Evolutionary conservation across 2,329 filamentous ascomycete genomes (phyloP), one percentile per base, ranked within the genome.

Genomic region (Aureobasidium sp.): DNA sequence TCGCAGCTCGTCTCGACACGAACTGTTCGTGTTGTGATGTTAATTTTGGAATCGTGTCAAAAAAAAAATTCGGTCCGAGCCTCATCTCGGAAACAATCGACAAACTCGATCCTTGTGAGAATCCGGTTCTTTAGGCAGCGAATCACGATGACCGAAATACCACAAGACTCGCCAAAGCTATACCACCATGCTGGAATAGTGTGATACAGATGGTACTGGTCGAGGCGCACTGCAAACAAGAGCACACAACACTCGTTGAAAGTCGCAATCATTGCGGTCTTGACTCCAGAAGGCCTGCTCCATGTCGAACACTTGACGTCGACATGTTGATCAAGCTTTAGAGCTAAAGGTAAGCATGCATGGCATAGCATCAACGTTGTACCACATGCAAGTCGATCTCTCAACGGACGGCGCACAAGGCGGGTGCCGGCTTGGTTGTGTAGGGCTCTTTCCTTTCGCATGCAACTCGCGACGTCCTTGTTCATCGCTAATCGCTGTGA

Each of bases 1-100:
- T n/a, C 13, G n/a, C 25, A 23, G 37, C 53, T 40, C n/a, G 29
- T 27, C 8, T 40, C 40, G 37, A 54, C 43, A 54, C 53, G 53
- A 57, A 43, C 46, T 45, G 29, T 46, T 37, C 54, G 54, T 58
- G 54, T 58, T 31, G n/a, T 49, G 54, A 40, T 49, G 54, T 58
- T 58, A 49, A 46, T 57, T 57, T 57, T 31, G 38, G 19, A 40
- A 25, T 37, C 40, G 42, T 57, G 54, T 47, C 33, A 46, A n/a
- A n/a, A n/a, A 31, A 17, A 45, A 49, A 47, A 37, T 19, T 58
- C 54, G 54, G 54, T 58, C 54, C 54, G 54, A 49, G 27, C 54
- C 42, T 49, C 54, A 49, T 40, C 29, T 57, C 31, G 38, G 51
- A 43, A 38, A 45, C 53, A 35, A 46, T 55, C 51, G 31, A 42